These are phyloP conservation scores for Candida tibetensis DNA, from an alignment of 805 yeast species.

Conservation along the genomic window DNA sequence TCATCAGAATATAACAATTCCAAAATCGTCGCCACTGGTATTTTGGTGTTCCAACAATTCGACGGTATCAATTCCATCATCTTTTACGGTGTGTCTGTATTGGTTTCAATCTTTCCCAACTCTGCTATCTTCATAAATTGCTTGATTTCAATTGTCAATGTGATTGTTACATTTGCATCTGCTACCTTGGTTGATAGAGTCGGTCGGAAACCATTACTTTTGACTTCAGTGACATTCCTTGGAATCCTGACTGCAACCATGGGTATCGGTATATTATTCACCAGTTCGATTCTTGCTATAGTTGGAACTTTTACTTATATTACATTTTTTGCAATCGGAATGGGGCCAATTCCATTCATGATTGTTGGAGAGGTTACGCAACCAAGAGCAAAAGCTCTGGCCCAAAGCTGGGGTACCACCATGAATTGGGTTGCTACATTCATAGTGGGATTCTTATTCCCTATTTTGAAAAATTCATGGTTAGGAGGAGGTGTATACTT, in stretches of 20 bases:
- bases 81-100: slow-evolving; percentile 86
- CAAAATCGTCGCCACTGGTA: slow-evolving; percentile 61
- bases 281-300: slow-evolving; percentile 51
- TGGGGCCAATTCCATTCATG: slow-evolving; percentile 95
- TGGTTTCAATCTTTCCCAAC: slow-evolving; percentile 68
- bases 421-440: slow-evolving; percentile 93
- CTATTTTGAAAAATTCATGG: slow-evolving; percentile 52
- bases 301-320: slow-evolving; percentile 70
- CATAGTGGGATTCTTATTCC: slow-evolving; percentile 75
- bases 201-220: slow-evolving; percentile 73
- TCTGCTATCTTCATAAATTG: slow-evolving; percentile 72
- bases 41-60: slow-evolving; percentile 83
- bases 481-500: slow-evolving; percentile 80
- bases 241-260: slow-evolving; percentile 60
- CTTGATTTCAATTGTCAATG: slow-evolving; percentile 70
- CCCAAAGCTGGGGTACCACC: slow-evolving; percentile 90
- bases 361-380: slow-evolving; percentile 88
- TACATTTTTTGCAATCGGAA: slow-evolving; percentile 82
- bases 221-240: slow-evolving; percentile 68
- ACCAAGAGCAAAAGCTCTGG: slow-evolving; percentile 70
- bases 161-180: slow-evolving; percentile 67
- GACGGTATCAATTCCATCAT: slow-evolving; percentile 91
- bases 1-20: slow-evolving; percentile 54
- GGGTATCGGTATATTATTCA: slow-evolving; percentile 59
- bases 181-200: slow-evolving; percentile 71